Percentiles rank a stretch among this genome's conserved stretches.
Evolutionary conservation across 768 basidiomycete genomes (phyloP).

Genomic region (Pholiota conissans): DNA sequence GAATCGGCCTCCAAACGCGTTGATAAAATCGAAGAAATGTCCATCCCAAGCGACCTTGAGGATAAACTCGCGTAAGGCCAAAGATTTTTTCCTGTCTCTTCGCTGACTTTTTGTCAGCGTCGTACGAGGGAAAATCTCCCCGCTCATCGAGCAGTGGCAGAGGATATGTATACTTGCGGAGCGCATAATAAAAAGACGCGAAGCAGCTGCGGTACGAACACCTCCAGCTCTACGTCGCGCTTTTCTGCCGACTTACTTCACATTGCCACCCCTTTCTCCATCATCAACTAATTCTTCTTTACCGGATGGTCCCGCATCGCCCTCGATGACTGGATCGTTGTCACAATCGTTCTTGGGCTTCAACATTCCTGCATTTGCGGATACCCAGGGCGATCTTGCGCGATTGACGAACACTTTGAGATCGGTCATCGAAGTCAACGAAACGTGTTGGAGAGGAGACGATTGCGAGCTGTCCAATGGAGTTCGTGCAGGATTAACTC

Average conservation of each 20-base stretch:
- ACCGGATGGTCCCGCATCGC: conserved; percentile 28
- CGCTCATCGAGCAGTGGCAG: conserved; percentile 90
- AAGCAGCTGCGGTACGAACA: conserved; percentile 87
- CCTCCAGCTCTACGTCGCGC: conserved; percentile 61
- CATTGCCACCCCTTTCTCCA: conserved; percentile 47
- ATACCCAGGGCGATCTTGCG: conserved; percentile 75
- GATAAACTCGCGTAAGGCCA: conserved; percentile 75
- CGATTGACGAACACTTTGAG: conserved; percentile 82
- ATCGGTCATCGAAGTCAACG: conserved; percentile 75
- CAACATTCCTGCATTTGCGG: conserved; percentile 18
- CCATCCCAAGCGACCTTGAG: conserved; percentile 89
- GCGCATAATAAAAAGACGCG: conserved; percentile 84
- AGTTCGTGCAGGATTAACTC: conserved; percentile 67
- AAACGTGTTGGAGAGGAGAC: conserved; percentile 82
- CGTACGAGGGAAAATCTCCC: conserved; percentile 72
- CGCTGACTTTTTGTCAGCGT: conserved; percentile 41
- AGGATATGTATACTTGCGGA: conserved; percentile 85
- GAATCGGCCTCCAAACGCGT: conserved; percentile 81
- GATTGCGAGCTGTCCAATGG: conserved; percentile 81
- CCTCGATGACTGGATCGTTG: conserved; percentile 33
- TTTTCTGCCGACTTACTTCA: conserved; percentile 71
- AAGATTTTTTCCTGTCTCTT: background rate
- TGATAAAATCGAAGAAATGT: conserved; percentile 85
- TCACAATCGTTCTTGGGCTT: conserved; percentile 31
- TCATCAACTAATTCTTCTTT: conserved; percentile 37